These are phyloP conservation scores for Naganishia cerealis DNA, from an alignment of 1,284 basidiomycete species.

Conservation along the genomic window DNA sequence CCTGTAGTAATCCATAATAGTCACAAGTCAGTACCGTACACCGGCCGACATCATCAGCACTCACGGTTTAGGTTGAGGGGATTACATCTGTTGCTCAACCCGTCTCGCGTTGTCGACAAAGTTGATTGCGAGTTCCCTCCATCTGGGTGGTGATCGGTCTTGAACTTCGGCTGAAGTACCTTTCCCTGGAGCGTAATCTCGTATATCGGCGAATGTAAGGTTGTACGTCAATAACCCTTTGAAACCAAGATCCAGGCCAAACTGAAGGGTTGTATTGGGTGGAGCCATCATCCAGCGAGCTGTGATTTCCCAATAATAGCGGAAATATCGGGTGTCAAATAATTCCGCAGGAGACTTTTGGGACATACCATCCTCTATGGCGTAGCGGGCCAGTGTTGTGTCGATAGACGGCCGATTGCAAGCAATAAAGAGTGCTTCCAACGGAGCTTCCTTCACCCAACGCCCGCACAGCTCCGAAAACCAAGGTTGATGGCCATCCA, in stretches of 20 bases:
- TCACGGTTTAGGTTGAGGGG: too few relatives aligned
- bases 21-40: too few relatives aligned
- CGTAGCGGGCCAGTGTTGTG: not conserved
- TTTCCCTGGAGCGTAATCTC: too few relatives aligned
- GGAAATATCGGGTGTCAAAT: not conserved
- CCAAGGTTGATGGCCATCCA: slow-evolving; percentile 17
- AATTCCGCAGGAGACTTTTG: not conserved
- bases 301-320: too few relatives aligned
- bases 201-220: not conserved
- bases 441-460: not conserved
- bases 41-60: too few relatives aligned
- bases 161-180: not conserved
- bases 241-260: slow-evolving; percentile 1
- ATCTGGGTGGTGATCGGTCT: not conserved
- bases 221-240: slow-evolving; percentile 6
- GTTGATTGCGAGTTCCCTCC: not conserved
- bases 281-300: not conserved
- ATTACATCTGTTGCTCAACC: not conserved
- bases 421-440: slow-evolving; percentile 1
- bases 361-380: not conserved
- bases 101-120: not conserved
- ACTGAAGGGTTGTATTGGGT: not conserved
- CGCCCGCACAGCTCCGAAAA: slow-evolving; percentile 12
- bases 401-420: slow-evolving; percentile 11
- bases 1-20: too few relatives aligned